Evolutionary conservation across 345 rosid genomes (phyloP), one percentile per base, ranked within the genome.

Genomic region (Isatis tinctoria): DNA sequence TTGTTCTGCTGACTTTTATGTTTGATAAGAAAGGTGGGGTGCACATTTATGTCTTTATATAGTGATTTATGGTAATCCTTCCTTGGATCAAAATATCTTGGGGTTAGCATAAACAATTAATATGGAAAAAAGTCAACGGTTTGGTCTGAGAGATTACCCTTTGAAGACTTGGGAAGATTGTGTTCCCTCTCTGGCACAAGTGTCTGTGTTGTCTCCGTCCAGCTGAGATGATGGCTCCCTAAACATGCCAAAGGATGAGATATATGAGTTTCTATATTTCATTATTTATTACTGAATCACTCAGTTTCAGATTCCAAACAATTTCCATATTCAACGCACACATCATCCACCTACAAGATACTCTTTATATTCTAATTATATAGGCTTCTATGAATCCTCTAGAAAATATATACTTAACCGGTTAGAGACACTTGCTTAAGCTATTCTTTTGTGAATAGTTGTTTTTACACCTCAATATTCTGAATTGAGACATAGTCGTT

Each of bases 181-280:
- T 68, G 74, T 75, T 60, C 74, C 74, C 57, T 69, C 63, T 68
- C 74, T 75, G 79, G 74, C 79, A 75, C 69, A 75, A 75, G 79
- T 67, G 63, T 67, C 6, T 59, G 44, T 59, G 69, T 68, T 53
- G 62, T 75, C 69, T 68, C 48, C 33, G 39, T 69, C 68, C 73
- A 74, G 68, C 68, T 67, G 60, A 75, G 78, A 75, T 61, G 72
- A 67, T 61, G 66, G 13, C 66, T 74, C 49, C 74, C 74, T 60
- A 75, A 68, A 60, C 57, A 44, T 68, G 74, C 74, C 74, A 75
- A 69, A 69, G 74, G 79, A 69, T 75, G 69, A 67, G 18, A 39
- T 49, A 39, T 49, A 24, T 75, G 56, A 60, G 58, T 18, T 48
- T 67, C 9, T 32, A 7, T 58, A 30, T 59, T 58, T 58, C 32